Conservation (phyloP, 2,329 filamentous ascomycete genomes). For the Eutypa lata region DNA sequence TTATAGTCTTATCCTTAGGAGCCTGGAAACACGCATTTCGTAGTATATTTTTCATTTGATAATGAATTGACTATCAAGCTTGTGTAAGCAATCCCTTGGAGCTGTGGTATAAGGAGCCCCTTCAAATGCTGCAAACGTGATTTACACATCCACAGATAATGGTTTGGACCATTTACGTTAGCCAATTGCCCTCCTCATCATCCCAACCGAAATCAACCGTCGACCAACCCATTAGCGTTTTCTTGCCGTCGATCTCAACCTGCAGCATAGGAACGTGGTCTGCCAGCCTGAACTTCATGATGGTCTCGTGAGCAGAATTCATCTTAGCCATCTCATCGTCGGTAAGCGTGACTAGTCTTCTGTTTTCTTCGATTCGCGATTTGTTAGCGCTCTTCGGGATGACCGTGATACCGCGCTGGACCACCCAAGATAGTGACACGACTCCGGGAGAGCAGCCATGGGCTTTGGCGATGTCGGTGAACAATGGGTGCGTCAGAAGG, state of each 20-base stretch:
- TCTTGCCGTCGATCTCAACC: conserved; percentile 18
- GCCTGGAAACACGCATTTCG: too few species aligned
- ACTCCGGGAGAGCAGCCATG: conserved; percentile 22
- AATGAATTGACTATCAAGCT: too few species aligned
- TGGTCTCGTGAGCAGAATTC: conserved; percentile 21
- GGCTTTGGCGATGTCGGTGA: conserved; percentile 19
- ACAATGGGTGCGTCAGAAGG: conserved; percentile 19
- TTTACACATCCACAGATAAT: too few species aligned
- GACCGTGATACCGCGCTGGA: conserved; percentile 22
- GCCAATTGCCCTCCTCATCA: conserved; percentile 25
- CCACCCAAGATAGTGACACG: conserved; percentile 24
- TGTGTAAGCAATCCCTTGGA: too few species aligned
- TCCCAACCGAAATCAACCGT: conserved; percentile 25
- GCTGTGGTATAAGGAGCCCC: too few species aligned
- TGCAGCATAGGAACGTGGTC: conserved; percentile 12
- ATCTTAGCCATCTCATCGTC: conserved; percentile 23
- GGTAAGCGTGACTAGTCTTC: conserved; percentile 20
- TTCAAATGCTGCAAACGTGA: too few species aligned
- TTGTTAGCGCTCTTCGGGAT: conserved; percentile 22
- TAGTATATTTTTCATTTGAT: too few species aligned
- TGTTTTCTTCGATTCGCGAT: conserved; percentile 21
- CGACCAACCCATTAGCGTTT: conserved; percentile 20
- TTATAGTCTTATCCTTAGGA: too few species aligned
- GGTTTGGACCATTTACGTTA: conserved; percentile 5
- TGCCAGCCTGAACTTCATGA: conserved; percentile 16